Evolutionary conservation across 345 rosid genomes (phyloP), one percentile per base, ranked within the genome.

Genomic region (Aquilaria sinensis): DNA sequence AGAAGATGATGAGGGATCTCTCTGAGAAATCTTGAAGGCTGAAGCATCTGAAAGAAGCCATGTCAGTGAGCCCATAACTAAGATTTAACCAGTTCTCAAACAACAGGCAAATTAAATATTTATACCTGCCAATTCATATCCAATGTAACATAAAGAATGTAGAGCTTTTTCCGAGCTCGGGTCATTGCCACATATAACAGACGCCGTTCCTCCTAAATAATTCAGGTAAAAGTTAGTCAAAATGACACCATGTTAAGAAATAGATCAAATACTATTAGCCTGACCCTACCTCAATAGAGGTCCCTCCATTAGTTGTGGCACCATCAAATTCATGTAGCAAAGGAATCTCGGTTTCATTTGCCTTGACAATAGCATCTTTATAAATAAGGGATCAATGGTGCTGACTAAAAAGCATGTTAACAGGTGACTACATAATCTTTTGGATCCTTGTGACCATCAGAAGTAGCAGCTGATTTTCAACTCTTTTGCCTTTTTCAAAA

Each of bases 81-180:
- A 69, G 2, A 69, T 37, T 37, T 37, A 37, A 37, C 43, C 8
- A 37, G 8, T 37, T 37, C 8, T 37, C 43, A 37, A 37, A 37
- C 43, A 37, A 37, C 5, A 9, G 8, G 3, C 43, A 3, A 37
- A 37, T 37, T 37, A 37, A 37, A 9, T 56, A 29, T 62, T 68
- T 72, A 62, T 68, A 93, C 98, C 98, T 93, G 98, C 97, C 97
- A 90, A 73, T 84, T 84, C 2, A 90, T 80, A 81, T 90, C 98
- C 89, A 86, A 67, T 58, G 82, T 77, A 53, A 83, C 73, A 76
- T 87, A 90, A 67, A 90, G 73, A 78, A 93, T 85, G 74, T 84
- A 84, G 47, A 90, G 82, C 67, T 84, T 86, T 78, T 76, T 82
- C 58, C 96, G 83, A 65, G 98, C 96, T 76, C 97, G 94, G 60